Evolutionary conservation across 768 basidiomycete species (phyloP).

Genomic region (Lentinula aciculospora): DNA sequence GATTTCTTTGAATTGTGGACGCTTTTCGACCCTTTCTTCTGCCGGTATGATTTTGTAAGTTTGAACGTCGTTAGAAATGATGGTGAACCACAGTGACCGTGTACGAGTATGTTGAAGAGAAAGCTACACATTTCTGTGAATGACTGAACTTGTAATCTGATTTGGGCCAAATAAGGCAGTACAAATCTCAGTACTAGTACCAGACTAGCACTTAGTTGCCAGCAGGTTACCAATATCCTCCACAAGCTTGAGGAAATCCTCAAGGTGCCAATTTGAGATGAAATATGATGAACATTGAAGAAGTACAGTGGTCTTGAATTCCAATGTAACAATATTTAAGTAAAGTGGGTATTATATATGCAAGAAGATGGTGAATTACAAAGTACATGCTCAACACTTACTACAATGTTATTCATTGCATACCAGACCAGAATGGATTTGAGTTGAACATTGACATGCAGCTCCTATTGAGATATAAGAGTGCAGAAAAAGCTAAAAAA

Average conservation of each 20-base stretch:
- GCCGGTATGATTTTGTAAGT: background rate
- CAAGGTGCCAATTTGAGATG: no score
- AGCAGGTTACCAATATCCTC: no score
- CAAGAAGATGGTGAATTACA: no score
- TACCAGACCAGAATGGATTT: background rate
- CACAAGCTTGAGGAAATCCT: no score
- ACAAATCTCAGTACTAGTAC: background rate
- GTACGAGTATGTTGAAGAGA: conserved; percentile 18
- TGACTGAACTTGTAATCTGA: conserved; percentile 15
- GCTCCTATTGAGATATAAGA: background rate
- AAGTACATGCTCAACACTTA: no score
- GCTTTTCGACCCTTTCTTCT: conserved; percentile 31
- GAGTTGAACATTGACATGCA: background rate
- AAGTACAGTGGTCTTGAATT: no score
- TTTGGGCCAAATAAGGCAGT: background rate
- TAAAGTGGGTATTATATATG: no score
- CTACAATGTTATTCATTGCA: background rate
- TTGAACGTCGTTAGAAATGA: background rate
- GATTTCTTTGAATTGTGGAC: conserved; percentile 66
- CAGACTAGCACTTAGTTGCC: no score
- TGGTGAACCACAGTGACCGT: no score
- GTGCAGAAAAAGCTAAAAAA: no score
- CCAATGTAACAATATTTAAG: no score
- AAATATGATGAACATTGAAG: no score
- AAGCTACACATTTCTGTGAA: conserved; percentile 43